phyloP scores from a whole-genome alignment of 176 grass and related monocot species.

The Cymbopogon citratus region DNA sequence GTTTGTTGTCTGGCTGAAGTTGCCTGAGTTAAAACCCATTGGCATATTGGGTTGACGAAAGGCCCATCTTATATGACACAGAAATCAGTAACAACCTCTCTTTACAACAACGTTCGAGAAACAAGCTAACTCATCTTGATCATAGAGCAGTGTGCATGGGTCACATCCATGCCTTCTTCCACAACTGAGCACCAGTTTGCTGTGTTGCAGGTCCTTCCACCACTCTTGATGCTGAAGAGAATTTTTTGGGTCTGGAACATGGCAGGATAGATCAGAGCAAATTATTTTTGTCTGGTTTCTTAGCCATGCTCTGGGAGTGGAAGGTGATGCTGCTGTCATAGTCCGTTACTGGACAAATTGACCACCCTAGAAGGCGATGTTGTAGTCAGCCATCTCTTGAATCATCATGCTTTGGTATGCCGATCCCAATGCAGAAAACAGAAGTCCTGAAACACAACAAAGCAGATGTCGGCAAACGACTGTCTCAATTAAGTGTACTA shows the following conservation, averaged over 20 bases:
- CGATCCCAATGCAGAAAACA: not conserved
- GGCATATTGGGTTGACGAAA: not conserved
- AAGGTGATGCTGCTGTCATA: not conserved
- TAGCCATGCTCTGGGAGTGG: not conserved
- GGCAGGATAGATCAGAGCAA: not conserved
- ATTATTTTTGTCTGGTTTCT: not conserved
- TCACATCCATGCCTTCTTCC: not conserved
- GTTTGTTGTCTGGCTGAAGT: not conserved
- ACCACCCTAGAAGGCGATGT: not conserved
- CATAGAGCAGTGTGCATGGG: not conserved
- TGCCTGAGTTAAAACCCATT: slow-evolving; percentile 15
- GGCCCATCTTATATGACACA: not conserved
- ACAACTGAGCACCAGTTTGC: not conserved
- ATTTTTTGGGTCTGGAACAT: not conserved
- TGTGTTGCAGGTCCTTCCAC: not conserved
- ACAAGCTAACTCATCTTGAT: not conserved
- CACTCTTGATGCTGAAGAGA: not conserved
- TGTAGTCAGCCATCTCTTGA: not conserved
- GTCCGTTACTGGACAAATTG: not conserved
- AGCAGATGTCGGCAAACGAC: not conserved
- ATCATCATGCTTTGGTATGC: not conserved
- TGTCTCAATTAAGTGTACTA: too few species aligned
- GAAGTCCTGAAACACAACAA: not conserved
- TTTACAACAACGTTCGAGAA: not conserved
- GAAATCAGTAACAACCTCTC: not conserved